phyloP scores from a whole-genome alignment of 129 eudicot genomes.

The Lonicera japonica region DNA sequence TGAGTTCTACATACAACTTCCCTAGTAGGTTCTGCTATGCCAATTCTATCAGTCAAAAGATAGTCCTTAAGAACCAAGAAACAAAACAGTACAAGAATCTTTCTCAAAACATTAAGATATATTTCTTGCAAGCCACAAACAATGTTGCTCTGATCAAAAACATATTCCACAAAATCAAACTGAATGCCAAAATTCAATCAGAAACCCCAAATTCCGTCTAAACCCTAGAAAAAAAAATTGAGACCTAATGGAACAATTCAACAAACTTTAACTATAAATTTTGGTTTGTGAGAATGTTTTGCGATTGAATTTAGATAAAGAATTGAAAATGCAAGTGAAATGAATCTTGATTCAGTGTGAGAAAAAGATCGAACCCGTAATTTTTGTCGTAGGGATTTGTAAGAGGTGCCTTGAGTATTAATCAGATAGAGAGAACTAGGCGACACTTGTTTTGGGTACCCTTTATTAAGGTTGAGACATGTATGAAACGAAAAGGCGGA shows the following conservation, averaged over 20 bases:
- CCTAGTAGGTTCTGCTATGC: background rate
- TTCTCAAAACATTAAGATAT: background rate
- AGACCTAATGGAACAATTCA: background rate
- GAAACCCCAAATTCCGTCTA: background rate
- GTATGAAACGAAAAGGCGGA: background rate
- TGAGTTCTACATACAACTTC: background rate
- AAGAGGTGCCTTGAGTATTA: background rate
- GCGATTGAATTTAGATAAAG: background rate
- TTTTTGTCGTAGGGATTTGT: background rate
- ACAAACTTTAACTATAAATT: background rate
- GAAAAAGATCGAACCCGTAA: background rate
- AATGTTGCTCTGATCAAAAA: background rate
- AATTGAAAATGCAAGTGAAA: background rate
- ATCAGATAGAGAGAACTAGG: no score
- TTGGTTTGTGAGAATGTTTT: background rate
- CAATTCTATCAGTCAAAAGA: no score
- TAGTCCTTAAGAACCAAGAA: no score
- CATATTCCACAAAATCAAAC: background rate
- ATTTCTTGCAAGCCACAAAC: background rate
- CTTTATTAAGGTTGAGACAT: background rate
- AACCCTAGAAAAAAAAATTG: background rate
- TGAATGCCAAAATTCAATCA: constrained; percentile 3
- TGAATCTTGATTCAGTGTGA: background rate
- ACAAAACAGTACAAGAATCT: background rate
- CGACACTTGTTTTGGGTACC: background rate